These are phyloP conservation scores for Sclerotinia borealis DNA, from an alignment of 2,329 filamentous ascomycete species.

Conservation along the genomic window DNA sequence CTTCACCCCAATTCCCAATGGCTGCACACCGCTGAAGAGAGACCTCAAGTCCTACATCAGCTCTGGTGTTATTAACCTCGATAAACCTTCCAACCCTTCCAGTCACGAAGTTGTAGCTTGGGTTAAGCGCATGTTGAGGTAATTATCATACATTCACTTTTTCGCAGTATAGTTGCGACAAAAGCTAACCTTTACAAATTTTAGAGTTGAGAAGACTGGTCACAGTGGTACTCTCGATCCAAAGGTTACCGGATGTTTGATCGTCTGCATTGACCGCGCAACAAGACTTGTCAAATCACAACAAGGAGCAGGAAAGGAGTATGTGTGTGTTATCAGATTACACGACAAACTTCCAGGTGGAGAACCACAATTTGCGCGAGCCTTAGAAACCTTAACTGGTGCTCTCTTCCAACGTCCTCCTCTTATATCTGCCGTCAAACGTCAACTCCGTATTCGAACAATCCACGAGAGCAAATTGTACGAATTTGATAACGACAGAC, in stretches of 20 bases:
- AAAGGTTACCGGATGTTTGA: conserved; percentile 94
- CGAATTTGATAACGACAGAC: conserved; percentile 97
- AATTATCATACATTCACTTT: conserved; percentile 34
- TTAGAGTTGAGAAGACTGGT: conserved; percentile 86
- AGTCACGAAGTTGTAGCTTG: conserved; percentile 98
- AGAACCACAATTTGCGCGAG: conserved; percentile 85
- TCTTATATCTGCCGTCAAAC: conserved; percentile 97
- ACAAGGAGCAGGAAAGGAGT: conserved; percentile 98
- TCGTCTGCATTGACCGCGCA: conserved; percentile 92
- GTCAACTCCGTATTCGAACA: conserved; percentile 94
- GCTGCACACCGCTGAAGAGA: conserved; percentile 84
- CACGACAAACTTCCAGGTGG: conserved; percentile 94
- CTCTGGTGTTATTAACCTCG: conserved; percentile 96
- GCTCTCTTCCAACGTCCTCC: conserved; percentile 96
- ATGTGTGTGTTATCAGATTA: conserved; percentile 89
- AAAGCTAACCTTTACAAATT: conserved; percentile 15
- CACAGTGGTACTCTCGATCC: conserved; percentile 98
- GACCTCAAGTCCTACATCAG: conserved; percentile 96
- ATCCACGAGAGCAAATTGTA: conserved; percentile 95
- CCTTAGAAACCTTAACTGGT: conserved; percentile 91
- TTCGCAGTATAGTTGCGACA: not conserved
- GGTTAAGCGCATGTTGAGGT: conserved; percentile 96
- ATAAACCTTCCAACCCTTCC: conserved; percentile 95
- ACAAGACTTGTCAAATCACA: conserved; percentile 98
- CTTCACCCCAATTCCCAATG: conserved; percentile 93